phyloP scores from a whole-genome alignment of 108 stramenopile genomes.

The Skeletonema tropicum region DNA sequence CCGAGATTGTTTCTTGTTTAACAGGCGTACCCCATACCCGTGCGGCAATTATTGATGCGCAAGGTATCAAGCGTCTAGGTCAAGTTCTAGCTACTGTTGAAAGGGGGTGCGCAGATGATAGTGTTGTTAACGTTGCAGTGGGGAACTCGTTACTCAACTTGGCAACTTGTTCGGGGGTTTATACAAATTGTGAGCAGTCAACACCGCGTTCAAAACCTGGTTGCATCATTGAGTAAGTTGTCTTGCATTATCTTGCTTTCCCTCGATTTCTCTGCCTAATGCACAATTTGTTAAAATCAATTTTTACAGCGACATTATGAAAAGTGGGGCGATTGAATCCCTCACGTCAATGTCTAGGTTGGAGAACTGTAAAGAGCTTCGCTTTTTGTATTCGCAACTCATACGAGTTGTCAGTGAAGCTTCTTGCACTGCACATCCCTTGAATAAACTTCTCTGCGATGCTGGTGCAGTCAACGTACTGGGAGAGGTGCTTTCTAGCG shows the following conservation, averaged over 20 bases:
- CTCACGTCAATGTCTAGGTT: slow-evolving; percentile 57
- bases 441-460: slow-evolving; percentile 52
- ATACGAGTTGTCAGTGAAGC: slow-evolving; percentile 69
- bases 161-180: slow-evolving; percentile 55
- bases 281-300: not conserved
- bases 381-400: slow-evolving; percentile 55
- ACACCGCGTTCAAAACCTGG: slow-evolving; percentile 21
- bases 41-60: slow-evolving; percentile 62
- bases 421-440: slow-evolving; percentile 40
- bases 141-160: slow-evolving; percentile 63
- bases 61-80: slow-evolving; percentile 56
- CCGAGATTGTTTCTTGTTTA: slow-evolving; percentile 61
- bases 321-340: slow-evolving; percentile 66
- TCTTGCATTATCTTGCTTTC: not conserved
- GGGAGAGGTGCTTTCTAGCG: slow-evolving; percentile 48
- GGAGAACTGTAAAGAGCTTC: slow-evolving; percentile 41
- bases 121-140: slow-evolving; percentile 54
- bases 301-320: slow-evolving; percentile 57
- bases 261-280: not conserved
- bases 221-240: slow-evolving; percentile 53
- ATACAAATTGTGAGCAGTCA: slow-evolving; percentile 18
- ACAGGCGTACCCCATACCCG: slow-evolving; percentile 68
- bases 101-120: slow-evolving; percentile 20
- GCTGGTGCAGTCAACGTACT: slow-evolving; percentile 56
- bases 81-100: slow-evolving; percentile 43